phyloP scores from a whole-genome alignment of 2,329 filamentous ascomycete genomes.

The Rutstroemia sydowiana region DNA sequence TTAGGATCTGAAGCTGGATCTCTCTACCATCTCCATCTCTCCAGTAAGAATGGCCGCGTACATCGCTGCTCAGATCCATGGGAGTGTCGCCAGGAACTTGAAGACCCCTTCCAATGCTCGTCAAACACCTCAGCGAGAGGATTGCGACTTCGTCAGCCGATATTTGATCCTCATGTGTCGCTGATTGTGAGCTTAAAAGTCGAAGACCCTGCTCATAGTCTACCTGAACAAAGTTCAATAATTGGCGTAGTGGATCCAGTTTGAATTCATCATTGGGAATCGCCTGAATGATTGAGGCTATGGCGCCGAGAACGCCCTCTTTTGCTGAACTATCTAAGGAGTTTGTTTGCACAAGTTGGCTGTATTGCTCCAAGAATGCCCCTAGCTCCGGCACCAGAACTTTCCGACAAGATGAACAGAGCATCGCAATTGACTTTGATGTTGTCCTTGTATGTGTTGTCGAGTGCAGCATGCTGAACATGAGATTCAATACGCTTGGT shows the following conservation, averaged over 20 bases:
- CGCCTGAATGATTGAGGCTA: slow-evolving; percentile 69
- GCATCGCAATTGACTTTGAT: slow-evolving; percentile 64
- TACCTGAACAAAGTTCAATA: slow-evolving; percentile 54
- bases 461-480: slow-evolving; percentile 63
- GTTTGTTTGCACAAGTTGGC: slow-evolving; percentile 50
- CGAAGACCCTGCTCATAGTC: slow-evolving; percentile 45
- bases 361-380: slow-evolving; percentile 66
- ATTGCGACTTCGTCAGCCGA: slow-evolving; percentile 31
- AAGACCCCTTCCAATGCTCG: slow-evolving; percentile 63
- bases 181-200: slow-evolving; percentile 9
- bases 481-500: slow-evolving; percentile 62
- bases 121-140: slow-evolving; percentile 57
- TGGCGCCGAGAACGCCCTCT: slow-evolving; percentile 66
- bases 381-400: slow-evolving; percentile 60
- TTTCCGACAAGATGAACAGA: slow-evolving; percentile 69
- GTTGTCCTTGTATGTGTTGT: slow-evolving; percentile 56
- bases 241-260: slow-evolving; percentile 44
- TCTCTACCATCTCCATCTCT: slow-evolving; percentile 38
- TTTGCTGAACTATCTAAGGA: slow-evolving; percentile 62
- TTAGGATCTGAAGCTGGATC: slow-evolving; percentile 44
- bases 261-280: slow-evolving; percentile 51
- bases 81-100: slow-evolving; percentile 60
- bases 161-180: background rate
- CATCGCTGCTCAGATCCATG: slow-evolving; percentile 57
- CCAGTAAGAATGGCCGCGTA: slow-evolving; percentile 38